Percentiles rank a stretch among this genome's conserved stretches.
phyloP scores from a whole-genome alignment of 371 early-diverging fungal species.

The Circinella umbellata region DNA sequence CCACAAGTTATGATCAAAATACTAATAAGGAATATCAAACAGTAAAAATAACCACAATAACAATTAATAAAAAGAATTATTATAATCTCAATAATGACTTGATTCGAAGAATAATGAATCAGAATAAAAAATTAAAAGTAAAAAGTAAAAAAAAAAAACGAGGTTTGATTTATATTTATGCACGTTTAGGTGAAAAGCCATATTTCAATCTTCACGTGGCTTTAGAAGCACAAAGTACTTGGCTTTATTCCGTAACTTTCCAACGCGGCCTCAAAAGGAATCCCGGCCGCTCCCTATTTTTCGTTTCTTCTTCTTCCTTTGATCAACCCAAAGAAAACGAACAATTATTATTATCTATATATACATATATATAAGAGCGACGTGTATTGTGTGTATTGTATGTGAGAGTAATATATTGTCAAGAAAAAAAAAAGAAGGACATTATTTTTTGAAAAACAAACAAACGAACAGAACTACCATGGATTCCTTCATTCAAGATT shows the following conservation, averaged over 20 bases:
- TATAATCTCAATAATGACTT: too few relatives aligned
- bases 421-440: background rate
- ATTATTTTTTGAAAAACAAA: background rate
- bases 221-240: background rate
- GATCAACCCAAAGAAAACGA: too few relatives aligned
- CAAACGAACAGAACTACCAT: background rate
- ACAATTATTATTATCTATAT: too few relatives aligned
- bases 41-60: too few relatives aligned
- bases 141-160: background rate
- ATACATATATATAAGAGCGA: too few relatives aligned
- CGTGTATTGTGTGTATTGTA: too few relatives aligned
- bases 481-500: conserved; percentile 4
- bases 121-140: too few relatives aligned
- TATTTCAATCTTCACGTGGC: conserved; percentile 10
- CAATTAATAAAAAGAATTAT: too few relatives aligned
- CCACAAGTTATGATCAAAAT: too few relatives aligned
- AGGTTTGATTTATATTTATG: background rate
- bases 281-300: background rate
- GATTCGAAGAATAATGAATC: too few relatives aligned
- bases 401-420: too few relatives aligned
- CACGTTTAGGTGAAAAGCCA: background rate
- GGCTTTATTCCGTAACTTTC: conserved; percentile 5
- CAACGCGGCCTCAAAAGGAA: background rate
- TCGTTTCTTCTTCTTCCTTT: background rate
- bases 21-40: too few relatives aligned